A percentile compares a stretch with the other conserved stretches of the same genome.
Evolutionary conservation across 1,139 yeast genomes (phyloP).

Genomic region (Lodderomyces parapsilosis): DNA sequence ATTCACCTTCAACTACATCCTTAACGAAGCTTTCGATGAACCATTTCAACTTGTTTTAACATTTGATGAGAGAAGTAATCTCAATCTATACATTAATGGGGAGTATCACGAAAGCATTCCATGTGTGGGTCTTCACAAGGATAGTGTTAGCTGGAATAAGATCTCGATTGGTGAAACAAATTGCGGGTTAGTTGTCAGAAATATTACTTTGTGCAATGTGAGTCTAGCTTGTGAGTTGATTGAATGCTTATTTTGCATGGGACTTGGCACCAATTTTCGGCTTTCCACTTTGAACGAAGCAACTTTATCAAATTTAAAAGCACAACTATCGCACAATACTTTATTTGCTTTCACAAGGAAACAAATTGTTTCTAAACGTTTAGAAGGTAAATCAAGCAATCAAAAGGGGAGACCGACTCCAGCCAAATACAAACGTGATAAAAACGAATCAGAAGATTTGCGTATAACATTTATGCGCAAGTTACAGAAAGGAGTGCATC

Average conservation of each 20-base stretch:
- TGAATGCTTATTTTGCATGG: slow-evolving; percentile 33
- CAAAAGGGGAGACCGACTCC: background rate
- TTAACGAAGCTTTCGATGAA: slow-evolving; percentile 24
- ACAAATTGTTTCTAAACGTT: slow-evolving; percentile 21
- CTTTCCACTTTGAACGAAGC: slow-evolving; percentile 22
- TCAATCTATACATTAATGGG: slow-evolving; percentile 41
- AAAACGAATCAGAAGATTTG: background rate
- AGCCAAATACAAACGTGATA: background rate
- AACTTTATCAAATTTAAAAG: slow-evolving; percentile 28
- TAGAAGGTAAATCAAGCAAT: slow-evolving; percentile 8
- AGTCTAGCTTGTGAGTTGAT: slow-evolving; percentile 39
- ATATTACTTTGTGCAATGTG: slow-evolving; percentile 29
- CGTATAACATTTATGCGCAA: background rate
- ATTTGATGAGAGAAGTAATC: slow-evolving; percentile 36
- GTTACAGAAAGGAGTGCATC: background rate
- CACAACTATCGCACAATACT: slow-evolving; percentile 29
- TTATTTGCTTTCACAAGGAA: slow-evolving; percentile 26
- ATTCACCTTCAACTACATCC: slow-evolving; percentile 35
- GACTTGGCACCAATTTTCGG: slow-evolving; percentile 41
- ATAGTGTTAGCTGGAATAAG: slow-evolving; percentile 37
- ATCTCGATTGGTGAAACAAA: slow-evolving; percentile 31
- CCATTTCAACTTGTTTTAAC: slow-evolving; percentile 37
- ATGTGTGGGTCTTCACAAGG: slow-evolving; percentile 34
- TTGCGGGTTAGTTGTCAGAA: slow-evolving; percentile 34
- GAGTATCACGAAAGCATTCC: slow-evolving; percentile 48